Percentiles rank a stretch among this genome's conserved stretches.
phyloP scores from a whole-genome alignment of 805 yeast species.

The Komagataella kurtzmanii region DNA sequence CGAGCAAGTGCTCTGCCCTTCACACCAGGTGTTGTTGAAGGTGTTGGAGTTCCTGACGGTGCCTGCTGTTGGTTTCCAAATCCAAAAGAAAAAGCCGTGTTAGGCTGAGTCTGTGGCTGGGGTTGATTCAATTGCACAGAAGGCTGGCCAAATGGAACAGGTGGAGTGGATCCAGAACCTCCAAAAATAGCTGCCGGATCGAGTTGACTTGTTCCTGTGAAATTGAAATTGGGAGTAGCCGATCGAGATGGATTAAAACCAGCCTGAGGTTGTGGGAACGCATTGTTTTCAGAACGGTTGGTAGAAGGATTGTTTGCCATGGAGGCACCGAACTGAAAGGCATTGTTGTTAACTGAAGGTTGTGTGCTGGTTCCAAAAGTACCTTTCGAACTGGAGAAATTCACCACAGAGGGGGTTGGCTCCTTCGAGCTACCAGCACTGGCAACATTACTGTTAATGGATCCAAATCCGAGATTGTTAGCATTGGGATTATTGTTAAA shows the following conservation, averaged over 20 bases:
- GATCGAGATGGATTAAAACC: slow-evolving; percentile 12
- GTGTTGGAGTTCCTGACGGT: not conserved
- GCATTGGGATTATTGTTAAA: slow-evolving; percentile 6
- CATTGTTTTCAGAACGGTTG: slow-evolving; percentile 2
- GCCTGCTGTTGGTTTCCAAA: not conserved
- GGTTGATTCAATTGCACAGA: not conserved
- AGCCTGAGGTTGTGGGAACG: slow-evolving; percentile 1
- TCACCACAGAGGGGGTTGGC: slow-evolving; percentile 4
- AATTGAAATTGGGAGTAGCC: slow-evolving; percentile 18
- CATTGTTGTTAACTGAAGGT: not conserved
- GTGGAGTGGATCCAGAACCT: slow-evolving; percentile 6
- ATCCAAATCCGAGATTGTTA: slow-evolving; percentile 4
- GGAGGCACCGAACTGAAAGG: not conserved
- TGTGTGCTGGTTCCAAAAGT: not conserved
- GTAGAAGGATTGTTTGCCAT: not conserved
- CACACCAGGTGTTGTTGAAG: not conserved
- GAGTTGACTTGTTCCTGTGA: slow-evolving; percentile 14
- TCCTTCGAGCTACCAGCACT: slow-evolving; percentile 3
- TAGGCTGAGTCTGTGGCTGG: not conserved
- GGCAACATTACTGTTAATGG: not conserved
- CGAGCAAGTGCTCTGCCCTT: slow-evolving; percentile 1
- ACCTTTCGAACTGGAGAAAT: slow-evolving; percentile 5
- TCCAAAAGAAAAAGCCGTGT: not conserved
- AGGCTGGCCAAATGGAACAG: not conserved
- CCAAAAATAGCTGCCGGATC: slow-evolving; percentile 16